Evolutionary conservation across 2,329 filamentous ascomycete species (phyloP), one percentile per base, ranked within the genome.

Genomic region (Acephala macrosclerotiorum): DNA sequence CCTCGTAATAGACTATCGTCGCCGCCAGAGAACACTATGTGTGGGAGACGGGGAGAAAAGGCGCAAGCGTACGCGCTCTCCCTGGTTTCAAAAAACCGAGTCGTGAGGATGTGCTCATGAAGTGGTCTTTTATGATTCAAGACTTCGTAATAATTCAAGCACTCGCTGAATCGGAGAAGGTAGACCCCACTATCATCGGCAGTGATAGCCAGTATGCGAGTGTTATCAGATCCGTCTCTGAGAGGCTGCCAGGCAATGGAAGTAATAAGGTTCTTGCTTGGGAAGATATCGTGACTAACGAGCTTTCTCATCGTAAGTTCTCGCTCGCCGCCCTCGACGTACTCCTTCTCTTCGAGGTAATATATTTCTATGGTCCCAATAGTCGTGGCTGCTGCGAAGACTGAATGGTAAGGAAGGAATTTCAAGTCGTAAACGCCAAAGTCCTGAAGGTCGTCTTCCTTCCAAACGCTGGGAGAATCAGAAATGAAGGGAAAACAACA

Each of bases 371-470:
- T 79, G 0, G 85, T 84, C 0, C 91, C 92, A 0, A 91, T 92
- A 68, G 93, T 97, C 1, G 91, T 92, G 9, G 93, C 92, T 2
- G 90, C 88, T 11, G 89, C 93, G 61, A 97, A 84, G 3, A 91
- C 79, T 58, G 78, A 79, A 1, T 73, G 69, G 60, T 79, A 75
- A 1, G 86, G 87, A 66, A 90, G 87, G 77, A 97, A 98, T 72
- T 94, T 92, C 35, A 97, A 81, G 76, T 97, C 94, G 61, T 97
- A 85, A 33, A 97, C 85, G 6, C 93, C 94, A 60, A 89, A 93
- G 3, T 53, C 49, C 14, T 33, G 7, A 88, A 85, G 25, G 91
- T 88, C 5, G 81, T 74, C 4, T 89, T 69, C 0, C 85, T 89
- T 74, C 92, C 87, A 4, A 90, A 73, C 63, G 84, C 80, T 1